These are phyloP conservation scores for Aphanomyces cochlioides DNA, from an alignment of 352 stramenopile species.

Conservation along the genomic window DNA sequence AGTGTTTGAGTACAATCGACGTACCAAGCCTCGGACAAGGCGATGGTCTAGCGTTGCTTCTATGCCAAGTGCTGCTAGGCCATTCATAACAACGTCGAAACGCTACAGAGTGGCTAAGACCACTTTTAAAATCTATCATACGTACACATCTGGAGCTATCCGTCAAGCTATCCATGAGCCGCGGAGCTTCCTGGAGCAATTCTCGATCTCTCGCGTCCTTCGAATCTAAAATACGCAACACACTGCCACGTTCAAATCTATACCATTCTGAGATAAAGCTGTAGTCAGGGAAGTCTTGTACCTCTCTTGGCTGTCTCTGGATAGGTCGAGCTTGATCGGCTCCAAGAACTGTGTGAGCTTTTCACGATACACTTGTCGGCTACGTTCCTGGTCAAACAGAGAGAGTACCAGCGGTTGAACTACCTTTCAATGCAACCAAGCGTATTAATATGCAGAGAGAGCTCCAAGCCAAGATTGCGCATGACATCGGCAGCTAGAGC, in stretches of 20 bases:
- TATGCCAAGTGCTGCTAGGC: slow-evolving; percentile 60
- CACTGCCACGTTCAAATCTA: slow-evolving; percentile 74
- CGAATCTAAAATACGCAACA: slow-evolving; percentile 84
- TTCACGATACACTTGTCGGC: slow-evolving; percentile 59
- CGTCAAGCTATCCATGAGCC: slow-evolving; percentile 49
- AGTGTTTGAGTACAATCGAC: slow-evolving; percentile 1
- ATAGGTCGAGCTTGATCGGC: slow-evolving; percentile 60
- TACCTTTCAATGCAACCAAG: slow-evolving; percentile 78
- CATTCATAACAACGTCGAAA: slow-evolving; percentile 58
- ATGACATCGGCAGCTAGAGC: slow-evolving; percentile 67
- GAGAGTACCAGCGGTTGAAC: neutral
- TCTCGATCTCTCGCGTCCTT: slow-evolving; percentile 70
- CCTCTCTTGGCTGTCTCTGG: slow-evolving; percentile 67
- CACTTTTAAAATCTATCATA: neutral
- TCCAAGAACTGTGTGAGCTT: slow-evolving; percentile 65
- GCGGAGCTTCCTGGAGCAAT: slow-evolving; percentile 61
- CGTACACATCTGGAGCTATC: slow-evolving; percentile 53
- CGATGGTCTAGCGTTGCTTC: slow-evolving; percentile 54
- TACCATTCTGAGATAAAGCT: neutral
- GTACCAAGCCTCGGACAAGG: slow-evolving; percentile 79
- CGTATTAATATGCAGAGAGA: slow-evolving; percentile 73
- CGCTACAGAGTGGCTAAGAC: slow-evolving; percentile 37
- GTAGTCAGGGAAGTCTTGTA: slow-evolving; percentile 23
- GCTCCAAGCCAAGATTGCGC: slow-evolving; percentile 52
- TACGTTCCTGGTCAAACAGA: slow-evolving; percentile 30